Evolutionary conservation across 306 rosid species (phyloP).

Genomic region (Cucurbita maxima): DNA sequence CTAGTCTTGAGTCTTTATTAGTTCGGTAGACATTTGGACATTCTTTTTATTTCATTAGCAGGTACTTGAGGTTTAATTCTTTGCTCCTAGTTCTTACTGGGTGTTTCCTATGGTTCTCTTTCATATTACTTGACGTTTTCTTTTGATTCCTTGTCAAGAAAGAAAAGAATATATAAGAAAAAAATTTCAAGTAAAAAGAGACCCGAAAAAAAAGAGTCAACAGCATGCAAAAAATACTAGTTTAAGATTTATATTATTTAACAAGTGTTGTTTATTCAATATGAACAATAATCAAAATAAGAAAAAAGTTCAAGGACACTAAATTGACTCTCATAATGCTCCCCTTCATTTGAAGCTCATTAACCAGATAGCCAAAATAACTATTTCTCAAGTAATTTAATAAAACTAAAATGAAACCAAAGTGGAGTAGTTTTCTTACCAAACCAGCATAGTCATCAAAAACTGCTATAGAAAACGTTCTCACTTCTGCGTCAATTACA

Average conservation of each 20-base stretch:
- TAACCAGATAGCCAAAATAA: background rate
- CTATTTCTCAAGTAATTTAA: background rate
- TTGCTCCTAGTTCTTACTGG: no score
- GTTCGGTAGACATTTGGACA: no score
- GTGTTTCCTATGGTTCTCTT: background rate
- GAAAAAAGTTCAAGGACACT: background rate
- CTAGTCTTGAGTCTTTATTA: no score
- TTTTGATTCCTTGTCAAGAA: background rate
- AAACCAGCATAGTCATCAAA: constrained; percentile 97
- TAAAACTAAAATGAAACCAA: background rate
- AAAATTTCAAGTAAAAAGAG: background rate
- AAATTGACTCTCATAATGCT: background rate
- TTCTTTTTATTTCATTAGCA: no score
- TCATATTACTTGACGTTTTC: background rate
- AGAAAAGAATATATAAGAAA: background rate
- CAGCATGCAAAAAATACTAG: background rate
- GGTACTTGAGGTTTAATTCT: no score
- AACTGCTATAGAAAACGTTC: constrained; percentile 75
- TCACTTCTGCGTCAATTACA: constrained; percentile 63
- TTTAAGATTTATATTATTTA: background rate
- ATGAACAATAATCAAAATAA: background rate
- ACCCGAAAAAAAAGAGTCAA: background rate
- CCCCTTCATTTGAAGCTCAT: background rate
- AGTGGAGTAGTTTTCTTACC: constrained; percentile 42
- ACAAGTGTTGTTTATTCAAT: background rate